A percentile compares a stretch with the other conserved stretches of the same genome.
Conservation (phyloP, 495 filamentous ascomycete genomes). For the Penicillium tannophilum region DNA sequence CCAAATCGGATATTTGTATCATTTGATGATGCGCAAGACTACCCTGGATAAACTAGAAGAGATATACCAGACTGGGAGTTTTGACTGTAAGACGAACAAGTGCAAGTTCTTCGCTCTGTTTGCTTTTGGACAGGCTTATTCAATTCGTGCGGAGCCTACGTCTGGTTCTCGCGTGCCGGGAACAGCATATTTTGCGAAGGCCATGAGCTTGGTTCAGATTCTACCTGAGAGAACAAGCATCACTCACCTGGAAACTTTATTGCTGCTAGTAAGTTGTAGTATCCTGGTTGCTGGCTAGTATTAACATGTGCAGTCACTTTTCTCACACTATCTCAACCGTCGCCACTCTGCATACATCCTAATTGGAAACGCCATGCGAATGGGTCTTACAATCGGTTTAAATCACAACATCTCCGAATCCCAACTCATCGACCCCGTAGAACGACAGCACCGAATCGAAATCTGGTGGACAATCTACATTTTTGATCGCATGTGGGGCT, state of each 20-base stretch:
- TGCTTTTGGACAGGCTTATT: slow-evolving; percentile 48
- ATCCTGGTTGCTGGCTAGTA: background rate
- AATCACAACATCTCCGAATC: slow-evolving; percentile 51
- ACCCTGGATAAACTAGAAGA: slow-evolving; percentile 47
- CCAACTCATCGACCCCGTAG: slow-evolving; percentile 47
- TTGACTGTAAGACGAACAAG: slow-evolving; percentile 38
- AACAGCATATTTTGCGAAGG: slow-evolving; percentile 47
- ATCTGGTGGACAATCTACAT: slow-evolving; percentile 54
- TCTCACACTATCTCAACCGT: slow-evolving; percentile 49
- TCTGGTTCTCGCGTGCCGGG: slow-evolving; percentile 41
- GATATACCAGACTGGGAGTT: slow-evolving; percentile 41
- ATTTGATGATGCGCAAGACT: slow-evolving; percentile 45
- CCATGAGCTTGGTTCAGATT: slow-evolving; percentile 44
- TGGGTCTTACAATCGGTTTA: slow-evolving; percentile 44
- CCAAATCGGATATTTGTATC: slow-evolving; percentile 44
- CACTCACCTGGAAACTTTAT: slow-evolving; percentile 43
- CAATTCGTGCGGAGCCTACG: slow-evolving; percentile 38
- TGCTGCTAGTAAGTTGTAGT: slow-evolving; percentile 37
- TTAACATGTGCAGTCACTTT: slow-evolving; percentile 35
- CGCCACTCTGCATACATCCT: slow-evolving; percentile 46
- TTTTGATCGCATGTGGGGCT: slow-evolving; percentile 51
- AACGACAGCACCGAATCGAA: slow-evolving; percentile 47
- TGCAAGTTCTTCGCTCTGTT: slow-evolving; percentile 50
- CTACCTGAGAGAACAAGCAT: slow-evolving; percentile 46
- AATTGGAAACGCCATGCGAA: slow-evolving; percentile 46